Evolutionary conservation across 768 basidiomycete species (phyloP).

Genomic region (Tylopilus sp.): DNA sequence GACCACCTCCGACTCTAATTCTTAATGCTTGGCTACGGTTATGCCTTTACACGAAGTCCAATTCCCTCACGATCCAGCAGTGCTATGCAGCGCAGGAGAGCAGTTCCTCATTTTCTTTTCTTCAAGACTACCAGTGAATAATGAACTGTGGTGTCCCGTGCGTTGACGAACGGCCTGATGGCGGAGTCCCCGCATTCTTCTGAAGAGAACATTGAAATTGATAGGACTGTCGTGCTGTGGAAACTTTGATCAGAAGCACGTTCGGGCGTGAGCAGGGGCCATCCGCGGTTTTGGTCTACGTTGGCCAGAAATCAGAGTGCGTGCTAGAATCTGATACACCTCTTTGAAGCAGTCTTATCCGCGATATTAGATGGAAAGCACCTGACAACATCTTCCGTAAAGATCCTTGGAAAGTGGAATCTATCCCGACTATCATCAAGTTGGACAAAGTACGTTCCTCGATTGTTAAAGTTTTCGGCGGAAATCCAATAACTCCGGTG

Average conservation of each 20-base stretch:
- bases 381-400: conserved; percentile 55
- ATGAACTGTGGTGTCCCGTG: conserved; percentile 67
- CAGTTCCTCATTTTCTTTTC: conserved; percentile 68
- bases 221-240: conserved; percentile 68
- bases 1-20: no score
- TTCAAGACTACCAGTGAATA: conserved; percentile 51
- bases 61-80: conserved; percentile 32
- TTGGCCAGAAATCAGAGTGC: conserved; percentile 63
- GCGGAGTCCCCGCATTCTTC: background rate
- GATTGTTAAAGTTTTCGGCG: conserved; percentile 3
- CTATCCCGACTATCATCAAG: conserved; percentile 67
- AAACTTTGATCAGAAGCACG: conserved; percentile 47
- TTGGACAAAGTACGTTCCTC: conserved; percentile 47
- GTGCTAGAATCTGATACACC: conserved; percentile 21
- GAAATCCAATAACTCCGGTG: background rate
- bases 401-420: conserved; percentile 56
- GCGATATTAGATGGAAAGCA: conserved; percentile 58
- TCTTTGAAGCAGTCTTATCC: background rate
- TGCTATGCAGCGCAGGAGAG: conserved; percentile 42
- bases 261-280: conserved; percentile 47
- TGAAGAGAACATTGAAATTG: conserved; percentile 7
- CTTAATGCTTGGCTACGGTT: background rate
- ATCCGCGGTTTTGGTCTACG: conserved; percentile 60
- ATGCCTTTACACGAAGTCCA: conserved; percentile 52
- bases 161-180: conserved; percentile 17